A percentile compares a stretch with the other conserved stretches of the same genome.
Conservation (phyloP, 345 rosid genomes). For the Arabidopsis thaliana region TAIR10.1 NC_003071.7:12365001-12365500, state of each 20-base stretch:
- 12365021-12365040: constrained; percentile 33
- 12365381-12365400: constrained; percentile 1
- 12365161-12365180: constrained; percentile 38
- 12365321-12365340: constrained; percentile 24
- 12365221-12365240: constrained; percentile 42
- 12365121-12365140: constrained; percentile 28
- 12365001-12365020: constrained; percentile 47
- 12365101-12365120: constrained; percentile 17
- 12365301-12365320: constrained; percentile 32
- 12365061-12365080: constrained; percentile 39
- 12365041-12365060: constrained; percentile 42
- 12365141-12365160: constrained; percentile 37
- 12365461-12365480: constrained; percentile 41
- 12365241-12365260: constrained; percentile 29
- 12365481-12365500: constrained; percentile 32
- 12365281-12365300: constrained; percentile 31
- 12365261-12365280: constrained; percentile 37
- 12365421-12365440: background rate
- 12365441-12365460: constrained; percentile 30
- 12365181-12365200: constrained; percentile 40
- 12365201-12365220: constrained; percentile 34
- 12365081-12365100: constrained; percentile 14
- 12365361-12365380: constrained; percentile 17
- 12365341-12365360: constrained; percentile 12
- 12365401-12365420: constrained; percentile 7